Percentiles rank a stretch among this genome's conserved stretches.
These are phyloP conservation scores for Syncephalastrum sp. DNA, from an alignment of 371 early-diverging fungal species.

Conservation along the genomic window DNA sequence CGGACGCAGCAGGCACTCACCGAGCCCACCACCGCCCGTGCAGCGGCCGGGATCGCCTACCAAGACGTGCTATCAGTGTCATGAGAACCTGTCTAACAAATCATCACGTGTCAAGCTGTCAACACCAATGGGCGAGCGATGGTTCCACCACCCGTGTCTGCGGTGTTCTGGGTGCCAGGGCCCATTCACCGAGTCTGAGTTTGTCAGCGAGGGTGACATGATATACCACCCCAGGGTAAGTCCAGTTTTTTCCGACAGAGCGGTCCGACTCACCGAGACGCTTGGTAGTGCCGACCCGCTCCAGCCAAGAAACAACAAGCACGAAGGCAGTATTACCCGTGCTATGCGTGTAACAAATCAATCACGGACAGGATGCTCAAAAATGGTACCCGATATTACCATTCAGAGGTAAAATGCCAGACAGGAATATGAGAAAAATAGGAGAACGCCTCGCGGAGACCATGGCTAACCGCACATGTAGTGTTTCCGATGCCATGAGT, in stretches of 20 bases:
- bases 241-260: not conserved
- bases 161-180: slow-evolving; percentile 64
- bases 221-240: slow-evolving; percentile 52
- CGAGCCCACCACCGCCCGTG: too few relatives aligned
- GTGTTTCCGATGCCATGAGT: slow-evolving; percentile 30
- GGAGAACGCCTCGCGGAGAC: not conserved
- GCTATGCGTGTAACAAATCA: slow-evolving; percentile 42
- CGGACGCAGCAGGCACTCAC: too few relatives aligned
- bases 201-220: slow-evolving; percentile 41
- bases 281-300: slow-evolving; percentile 1
- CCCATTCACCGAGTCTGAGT: slow-evolving; percentile 63
- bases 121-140: slow-evolving; percentile 23
- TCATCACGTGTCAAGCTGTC: slow-evolving; percentile 18
- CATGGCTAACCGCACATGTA: slow-evolving; percentile 1
- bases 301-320: slow-evolving; percentile 4
- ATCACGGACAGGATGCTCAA: slow-evolving; percentile 57
- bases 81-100: too few relatives aligned
- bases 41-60: too few relatives aligned
- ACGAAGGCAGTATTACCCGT: slow-evolving; percentile 18
- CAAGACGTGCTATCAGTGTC: too few relatives aligned
- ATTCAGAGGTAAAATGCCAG: slow-evolving; percentile 33
- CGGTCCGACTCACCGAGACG: not conserved
- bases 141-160: slow-evolving; percentile 72
- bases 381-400: slow-evolving; percentile 48
- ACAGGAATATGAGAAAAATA: not conserved